Evolutionary conservation across 345 rosid species (phyloP), one percentile per base, ranked within the genome.

Genomic region (Clausena lansium): DNA sequence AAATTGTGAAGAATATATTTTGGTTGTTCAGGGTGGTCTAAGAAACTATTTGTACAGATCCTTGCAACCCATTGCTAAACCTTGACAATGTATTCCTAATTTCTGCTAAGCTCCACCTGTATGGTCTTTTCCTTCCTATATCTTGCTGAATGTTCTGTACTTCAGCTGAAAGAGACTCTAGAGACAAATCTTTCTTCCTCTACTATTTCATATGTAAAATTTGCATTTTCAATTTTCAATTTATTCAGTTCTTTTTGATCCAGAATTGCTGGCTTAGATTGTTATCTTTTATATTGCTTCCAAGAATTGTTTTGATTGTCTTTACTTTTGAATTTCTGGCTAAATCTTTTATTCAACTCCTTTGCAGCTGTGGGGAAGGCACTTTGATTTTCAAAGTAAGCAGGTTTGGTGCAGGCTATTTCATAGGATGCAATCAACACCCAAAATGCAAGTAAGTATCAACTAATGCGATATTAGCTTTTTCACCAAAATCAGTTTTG

Each of bases 361-460:
- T 63, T 82, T 86, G 80, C 95, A 96, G 99, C 80, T 96, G 99
- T 81, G 61, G 75, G 87, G 97, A 91, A 82, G 99, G 99, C 83
- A 88, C 88, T 45, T 83, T 96, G 87, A 84, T 83, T 80, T 94
- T 96, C 85, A 96, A 88, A 92, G 93, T 94, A 76, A 92, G 97
- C 79, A 88, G 87, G 78, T 86, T 71, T 77, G 99, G 95, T 70
- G 87, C 93, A 4, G 98, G 98, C 84, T 96, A 92, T 86, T 94
- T 92, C 77, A 87, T 96, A 74, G 97, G 98, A 71, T 96, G 99
- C 77, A 89, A 92, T 87, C 93, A 88, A 77, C 94, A 89, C 85
- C 99, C 99, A 74, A 83, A 79, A 64, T 96, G 99, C 99, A 94
- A 86, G 99, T 96, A 87, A 92, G 98, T 90, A 76, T 45, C 67